Base-by-base conservation (phyloP, 2,329 filamentous ascomycete genomes). In the Fonsecaea monophora region DNA sequence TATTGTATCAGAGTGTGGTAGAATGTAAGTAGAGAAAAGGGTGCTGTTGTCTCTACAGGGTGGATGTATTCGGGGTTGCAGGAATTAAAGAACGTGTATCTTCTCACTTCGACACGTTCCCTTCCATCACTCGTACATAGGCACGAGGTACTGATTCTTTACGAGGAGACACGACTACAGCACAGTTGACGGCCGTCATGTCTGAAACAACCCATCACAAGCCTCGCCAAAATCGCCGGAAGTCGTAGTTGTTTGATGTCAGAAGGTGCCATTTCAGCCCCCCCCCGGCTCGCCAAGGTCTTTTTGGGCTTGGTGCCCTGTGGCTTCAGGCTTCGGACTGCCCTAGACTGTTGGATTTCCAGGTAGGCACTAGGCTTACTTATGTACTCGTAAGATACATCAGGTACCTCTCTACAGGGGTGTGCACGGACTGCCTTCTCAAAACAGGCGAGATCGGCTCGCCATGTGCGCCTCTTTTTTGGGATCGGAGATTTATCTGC, bases 161-260 rank as follows among this genome's bases (percentile, higher is more conserved):
- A 61, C 40, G 10, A 42, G 40, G 25, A 25, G 25, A 25, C 18
- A n/a, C 40, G 8, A 15, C 15, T 42, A 5, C 13, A 18, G n/a
- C 50, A 50, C 40, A 50, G 48, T 42, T 42, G 38, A 13, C 5
- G 10, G 38, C 57, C 3, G 13, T 53, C 58, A 60, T 13, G 38
- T 61, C 59, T 61, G 59, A 61, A 61, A 61, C 59, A 53, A 25
- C 25, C 25, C 25, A 25, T 6, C 45, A 45, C 30, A 61, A 53
- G 59, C 59, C 59, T 40, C 25, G 59, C 21, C 37, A 45, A 18
- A 21, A 21, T 1, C 21, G 21, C 21, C 21, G 1, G 21, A 21
- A 21, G 21, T 21, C 21, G 25, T 25, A 25, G 25, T 42, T 53
- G 30, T 34, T 61, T 18, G 5, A 21, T 5, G 7, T 18, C 45